A percentile compares a stretch with the other conserved stretches of the same genome.
Conservation (phyloP, 768 basidiomycete species). For the Tylopilus balloui region DNA sequence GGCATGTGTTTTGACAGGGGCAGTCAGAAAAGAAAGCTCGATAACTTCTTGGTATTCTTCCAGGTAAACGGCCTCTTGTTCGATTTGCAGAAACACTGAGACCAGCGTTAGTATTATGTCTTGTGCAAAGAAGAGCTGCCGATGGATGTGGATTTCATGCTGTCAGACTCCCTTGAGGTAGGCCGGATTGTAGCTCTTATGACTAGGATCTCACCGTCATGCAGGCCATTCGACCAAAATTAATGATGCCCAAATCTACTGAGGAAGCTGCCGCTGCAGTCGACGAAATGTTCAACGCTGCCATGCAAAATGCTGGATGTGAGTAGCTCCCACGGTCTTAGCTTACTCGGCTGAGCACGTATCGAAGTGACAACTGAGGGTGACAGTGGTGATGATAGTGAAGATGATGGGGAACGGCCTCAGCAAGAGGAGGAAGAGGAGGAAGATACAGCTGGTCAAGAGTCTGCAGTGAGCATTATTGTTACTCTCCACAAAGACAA, state of each 20-base stretch:
- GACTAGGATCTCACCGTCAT: conserved; percentile 1
- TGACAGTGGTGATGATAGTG: conserved; percentile 51
- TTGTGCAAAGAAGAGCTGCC: conserved; percentile 87
- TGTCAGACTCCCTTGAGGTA: conserved; percentile 91
- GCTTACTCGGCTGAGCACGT: conserved; percentile 14
- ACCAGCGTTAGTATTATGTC: conserved; percentile 61
- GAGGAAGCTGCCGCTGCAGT: conserved; percentile 86
- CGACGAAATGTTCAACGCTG: conserved; percentile 79
- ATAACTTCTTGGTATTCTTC: conserved; percentile 89
- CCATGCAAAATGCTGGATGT: conserved; percentile 59
- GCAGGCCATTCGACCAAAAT: conserved; percentile 84
- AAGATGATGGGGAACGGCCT: conserved; percentile 38
- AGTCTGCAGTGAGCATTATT: conserved; percentile 49
- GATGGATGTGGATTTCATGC: conserved; percentile 98
- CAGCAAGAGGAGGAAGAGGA: conserved; percentile 62
- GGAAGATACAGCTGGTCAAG: conserved; percentile 43
- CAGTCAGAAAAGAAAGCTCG: conserved; percentile 86
- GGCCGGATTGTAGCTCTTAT: conserved; percentile 7
- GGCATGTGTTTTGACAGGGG: conserved; percentile 98
- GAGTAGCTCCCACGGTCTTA: conserved; percentile 19
- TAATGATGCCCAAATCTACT: conserved; percentile 62
- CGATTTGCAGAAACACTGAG: conserved; percentile 4
- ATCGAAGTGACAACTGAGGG: conserved; percentile 33
- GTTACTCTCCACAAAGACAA: not conserved
- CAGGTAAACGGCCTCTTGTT: conserved; percentile 50